Base-by-base conservation (phyloP, 257 asterid genomes). In the Lavandula angustifolia region DNA sequence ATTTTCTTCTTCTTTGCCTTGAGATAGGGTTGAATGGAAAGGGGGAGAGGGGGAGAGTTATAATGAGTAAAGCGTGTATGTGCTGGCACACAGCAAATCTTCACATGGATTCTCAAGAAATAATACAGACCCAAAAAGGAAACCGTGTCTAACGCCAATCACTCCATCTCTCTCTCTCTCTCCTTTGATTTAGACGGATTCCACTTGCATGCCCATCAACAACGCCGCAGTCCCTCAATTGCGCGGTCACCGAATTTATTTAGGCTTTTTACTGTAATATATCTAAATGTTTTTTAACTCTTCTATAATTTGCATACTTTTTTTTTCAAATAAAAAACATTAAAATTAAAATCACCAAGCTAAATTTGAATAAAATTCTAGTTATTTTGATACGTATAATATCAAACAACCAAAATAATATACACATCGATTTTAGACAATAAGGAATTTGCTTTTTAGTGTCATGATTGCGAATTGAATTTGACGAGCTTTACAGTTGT, bases 141-240 rank as follows among this genome's bases (percentile, higher is more conserved):
- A 76, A 73, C 77, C 89, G 87, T 82, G 84, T 79, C 40, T 5
- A 6, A 27, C 82, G 76, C 46, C 55, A 51, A 33, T 33, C 34
- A 9, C 57, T 31, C 43, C 14, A 18, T 42, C 14, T 43, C 35
- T 68, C 44, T 22, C 27, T 65, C 48, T 58, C 46, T 48, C 33
- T 22, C 33, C 47, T 38, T 52, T 31, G 11, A 41, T 68, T 68
- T 67, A 75, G 70, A 79, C 68, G 83, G 83, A 82, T 5, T 32
- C 87, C 80, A 73, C 47, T 12, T 49, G 16, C 27, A 43, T 44
- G 54, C 7, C 63, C 46, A 9, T 27, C 10, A 7, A 9, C 46
- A 8, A 49, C 55, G 31, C 50, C 60, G 69, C 58, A 40, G 9
- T 46, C 70, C 47, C 49, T 52, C 33, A 42, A 7, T 64, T 60